Base-by-base conservation (phyloP, 108 stramenopile species). In the Conticribra weissflogii region DNA sequence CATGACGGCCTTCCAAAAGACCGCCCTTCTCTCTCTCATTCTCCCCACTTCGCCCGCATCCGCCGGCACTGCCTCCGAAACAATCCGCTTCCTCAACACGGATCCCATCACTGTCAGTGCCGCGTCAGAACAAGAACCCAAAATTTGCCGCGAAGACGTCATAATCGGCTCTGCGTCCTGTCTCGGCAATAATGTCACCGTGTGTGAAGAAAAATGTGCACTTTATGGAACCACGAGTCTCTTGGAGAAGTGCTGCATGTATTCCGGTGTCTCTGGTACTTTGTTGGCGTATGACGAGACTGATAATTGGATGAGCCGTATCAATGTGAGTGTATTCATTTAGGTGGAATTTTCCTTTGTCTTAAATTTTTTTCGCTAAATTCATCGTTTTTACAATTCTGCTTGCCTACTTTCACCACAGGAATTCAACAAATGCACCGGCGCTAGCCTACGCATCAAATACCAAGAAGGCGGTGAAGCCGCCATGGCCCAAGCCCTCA, bases 401-500 rank as follows among this genome's bases (percentile, higher is more conserved):
- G n/a, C n/a, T n/a, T n/a, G n/a, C n/a, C n/a, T n/a, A n/a, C n/a
- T n/a, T n/a, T n/a, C n/a, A n/a, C n/a, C n/a, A n/a, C 12, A 41
- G 3, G 76, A 78, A 46, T 78, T 32, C 41, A 66, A 66, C 46
- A 57, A 44, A 24, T 78, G 76, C 56, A 78, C 76, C n/a, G 76
- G 76, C 15, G 76, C 76, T n/a, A 68, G 58, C 34, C 61, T 78
- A 0, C 69, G 50, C 3, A 22, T 78, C 24, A 23, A 36, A 21
- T 78, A 78, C 24, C 60, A 66, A 19, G 36, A 51, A n/a, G 76
- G 55, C 31, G 76, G 76, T 23, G 76, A 78, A 36, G 76, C 72
- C 21, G 47, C 22, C 36, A 78, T 78, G 76, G 71, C 54, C 48
- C 27, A 65, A 22, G 76, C 76, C 4, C 29, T 78, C 4, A 58